Base-by-base conservation (phyloP, 1,284 basidiomycete genomes). In the Ceratobasidium sp. region DNA sequence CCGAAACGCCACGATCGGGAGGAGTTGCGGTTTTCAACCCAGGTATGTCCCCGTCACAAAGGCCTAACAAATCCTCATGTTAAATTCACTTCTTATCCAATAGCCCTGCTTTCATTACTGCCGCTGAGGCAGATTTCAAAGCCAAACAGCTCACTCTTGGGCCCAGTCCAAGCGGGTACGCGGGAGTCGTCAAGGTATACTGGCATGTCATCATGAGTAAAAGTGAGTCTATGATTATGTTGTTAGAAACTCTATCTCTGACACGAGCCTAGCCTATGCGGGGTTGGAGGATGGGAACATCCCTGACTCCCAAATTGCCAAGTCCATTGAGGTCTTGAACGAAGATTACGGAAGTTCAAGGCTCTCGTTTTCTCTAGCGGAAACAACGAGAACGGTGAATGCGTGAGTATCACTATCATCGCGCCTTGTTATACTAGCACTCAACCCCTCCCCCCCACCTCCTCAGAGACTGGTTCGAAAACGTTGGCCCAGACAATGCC, bases 321-420 rank as follows among this genome's bases (percentile, higher is more conserved):
- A 48, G 6, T 79, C 80, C 67, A 79, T 81, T 50, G 24, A 57
- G 15, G 77, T 76, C 15, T 62, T 81, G 36, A 81, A 81, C 75
- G 0, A 73, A 1, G 78, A 80, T 74, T 81, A 79, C 76, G 47
- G 67, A 0, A 59, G 50, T 0, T 78, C 74, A 62, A 79, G 79
- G 0, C 77, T 80, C 69, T 4, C 29, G 7, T 81, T 81, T 54
- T 50, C 73, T 1, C 78, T 81, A 36, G 79, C 75, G 54, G 51
- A 47, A 1, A 80, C 79, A 22, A 74, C 78, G 15, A 50, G 62
- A 48, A 64, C 47, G 1, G 2, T 33, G 27, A 64, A 64, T 48
- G 14, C 24, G 62, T 64, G 27, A 7, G 62, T 24, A 31, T n/a
- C n/a, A 17, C 14, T 41, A 22, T 14, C 7, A 27, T 17, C 15